These are phyloP conservation scores for Kockiozyma suomiensis DNA, from an alignment of 805 yeast genomes.

Conservation along the genomic window DNA sequence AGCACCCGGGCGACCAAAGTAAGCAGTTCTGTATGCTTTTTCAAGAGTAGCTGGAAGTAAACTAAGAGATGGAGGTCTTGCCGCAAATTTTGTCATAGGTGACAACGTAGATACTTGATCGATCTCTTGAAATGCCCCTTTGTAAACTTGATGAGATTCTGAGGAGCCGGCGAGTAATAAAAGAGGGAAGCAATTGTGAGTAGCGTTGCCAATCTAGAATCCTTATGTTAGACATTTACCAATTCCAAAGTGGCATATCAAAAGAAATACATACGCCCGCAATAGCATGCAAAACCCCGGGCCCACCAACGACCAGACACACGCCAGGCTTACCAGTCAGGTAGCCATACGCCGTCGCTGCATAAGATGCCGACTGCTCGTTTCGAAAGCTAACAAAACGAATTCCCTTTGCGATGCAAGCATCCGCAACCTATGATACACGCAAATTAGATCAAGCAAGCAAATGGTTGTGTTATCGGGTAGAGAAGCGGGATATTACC, in stretches of 20 bases:
- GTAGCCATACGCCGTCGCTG: conserved; percentile 72
- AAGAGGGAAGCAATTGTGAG: conserved; percentile 65
- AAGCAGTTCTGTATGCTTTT: conserved; percentile 51
- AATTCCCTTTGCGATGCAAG: conserved; percentile 56
- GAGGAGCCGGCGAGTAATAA: conserved; percentile 66
- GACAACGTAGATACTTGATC: conserved; percentile 60
- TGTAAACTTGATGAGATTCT: conserved; percentile 51
- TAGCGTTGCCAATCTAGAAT: conserved; percentile 55
- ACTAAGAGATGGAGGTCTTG: conserved; percentile 45
- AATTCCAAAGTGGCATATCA: not conserved
- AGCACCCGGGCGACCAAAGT: conserved; percentile 60
- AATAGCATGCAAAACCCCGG: conserved; percentile 68
- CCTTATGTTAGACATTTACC: too few species aligned
- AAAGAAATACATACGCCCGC: conserved; percentile 49
- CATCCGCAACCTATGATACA: conserved; percentile 51
- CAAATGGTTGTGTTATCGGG: not conserved
- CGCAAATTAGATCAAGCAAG: too few species aligned
- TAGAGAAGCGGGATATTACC: conserved; percentile 37
- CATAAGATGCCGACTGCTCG: conserved; percentile 75
- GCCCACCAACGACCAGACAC: conserved; percentile 72
- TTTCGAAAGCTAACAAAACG: conserved; percentile 64
- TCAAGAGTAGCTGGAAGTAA: conserved; percentile 48
- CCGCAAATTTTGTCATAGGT: conserved; percentile 56
- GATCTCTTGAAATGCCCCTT: conserved; percentile 72
- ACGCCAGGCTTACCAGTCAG: conserved; percentile 68